Percentiles rank a stretch among this genome's conserved stretches.
Conservation (phyloP, 1,284 basidiomycete genomes). For the Albatrellus sp. region DNA sequence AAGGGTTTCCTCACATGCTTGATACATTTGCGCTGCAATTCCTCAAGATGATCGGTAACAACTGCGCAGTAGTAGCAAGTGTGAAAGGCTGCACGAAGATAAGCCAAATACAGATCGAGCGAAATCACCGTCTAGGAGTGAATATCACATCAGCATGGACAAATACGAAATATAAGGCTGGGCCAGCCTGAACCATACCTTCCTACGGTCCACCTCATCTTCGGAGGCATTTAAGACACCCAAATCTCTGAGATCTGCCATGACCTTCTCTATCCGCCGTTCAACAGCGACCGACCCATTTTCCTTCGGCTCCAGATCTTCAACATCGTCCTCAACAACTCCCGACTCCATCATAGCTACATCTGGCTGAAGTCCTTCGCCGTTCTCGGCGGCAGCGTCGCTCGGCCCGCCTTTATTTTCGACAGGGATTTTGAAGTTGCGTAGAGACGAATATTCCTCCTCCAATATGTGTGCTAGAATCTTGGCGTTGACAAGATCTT, state of each 20-base stretch:
- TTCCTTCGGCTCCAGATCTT: conserved; percentile 46
- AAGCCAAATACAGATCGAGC: conserved; percentile 77
- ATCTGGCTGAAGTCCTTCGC: conserved; percentile 22
- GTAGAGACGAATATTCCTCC: conserved; percentile 43
- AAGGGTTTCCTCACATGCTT: conserved; percentile 75
- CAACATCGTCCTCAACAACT: conserved; percentile 24
- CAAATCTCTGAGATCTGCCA: conserved; percentile 54
- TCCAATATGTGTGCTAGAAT: conserved; percentile 63
- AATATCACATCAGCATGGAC: not conserved
- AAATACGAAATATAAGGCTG: not conserved
- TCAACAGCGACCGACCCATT: conserved; percentile 60
- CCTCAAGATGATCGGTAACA: conserved; percentile 83
- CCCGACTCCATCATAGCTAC: conserved; percentile 22
- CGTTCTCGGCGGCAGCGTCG: conserved; percentile 17
- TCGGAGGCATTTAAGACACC: conserved; percentile 48
- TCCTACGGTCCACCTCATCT: conserved; percentile 50
- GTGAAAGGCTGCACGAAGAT: conserved; percentile 75
- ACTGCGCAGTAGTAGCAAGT: conserved; percentile 94
- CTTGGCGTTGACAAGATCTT: conserved; percentile 68
- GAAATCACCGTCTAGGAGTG: conserved; percentile 37
- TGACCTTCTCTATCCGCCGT: conserved; percentile 60
- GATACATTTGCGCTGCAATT: conserved; percentile 87
- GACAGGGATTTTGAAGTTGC: conserved; percentile 27
- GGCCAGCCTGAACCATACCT: conserved; percentile 32
- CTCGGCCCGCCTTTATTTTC: conserved; percentile 11